Conservation (phyloP, 208 protist genomes). For the Vickermania ingenoplastis region DNA sequence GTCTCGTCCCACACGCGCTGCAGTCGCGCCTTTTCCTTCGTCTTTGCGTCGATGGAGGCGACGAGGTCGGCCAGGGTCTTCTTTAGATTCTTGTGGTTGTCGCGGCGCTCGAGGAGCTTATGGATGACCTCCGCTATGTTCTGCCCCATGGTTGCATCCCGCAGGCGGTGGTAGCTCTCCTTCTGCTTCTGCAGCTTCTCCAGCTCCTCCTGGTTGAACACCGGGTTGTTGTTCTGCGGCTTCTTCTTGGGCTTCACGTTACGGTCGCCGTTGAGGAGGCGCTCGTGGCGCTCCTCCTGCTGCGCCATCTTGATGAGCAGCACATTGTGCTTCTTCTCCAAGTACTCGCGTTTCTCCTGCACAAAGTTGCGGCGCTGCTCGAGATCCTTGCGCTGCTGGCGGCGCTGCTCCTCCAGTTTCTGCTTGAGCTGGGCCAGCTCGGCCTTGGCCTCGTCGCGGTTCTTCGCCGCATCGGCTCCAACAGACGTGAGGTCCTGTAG, state of each 20-base stretch:
- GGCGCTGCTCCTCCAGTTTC: conserved; percentile 63
- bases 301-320: conserved; percentile 55
- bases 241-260: conserved; percentile 15
- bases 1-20: background rate
- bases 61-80: background rate
- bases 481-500: conserved; percentile 84
- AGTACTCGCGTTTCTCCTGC: conserved; percentile 56
- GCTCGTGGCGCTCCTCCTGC: conserved; percentile 59
- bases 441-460: conserved; percentile 65
- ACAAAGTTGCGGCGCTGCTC: conserved; percentile 76
- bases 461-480: conserved; percentile 70
- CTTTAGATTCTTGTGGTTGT: conserved; percentile 50
- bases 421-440: conserved; percentile 69
- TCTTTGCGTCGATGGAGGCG: background rate
- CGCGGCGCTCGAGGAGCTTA: conserved; percentile 54
- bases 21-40: conserved; percentile 1
- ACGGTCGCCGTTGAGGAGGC: conserved; percentile 6
- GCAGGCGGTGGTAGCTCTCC: conserved; percentile 29
- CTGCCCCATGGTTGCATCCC: background rate
- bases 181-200: conserved; percentile 65
- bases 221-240: conserved; percentile 10
- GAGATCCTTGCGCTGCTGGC: conserved; percentile 74
- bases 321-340: conserved; percentile 46
- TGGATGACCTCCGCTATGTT: conserved; percentile 72
- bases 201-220: conserved; percentile 52